Percentiles rank a stretch among this genome's conserved stretches.
Conservation (phyloP, 2,329 filamentous ascomycete species). For the Scedosporium apiospermum region DNA sequence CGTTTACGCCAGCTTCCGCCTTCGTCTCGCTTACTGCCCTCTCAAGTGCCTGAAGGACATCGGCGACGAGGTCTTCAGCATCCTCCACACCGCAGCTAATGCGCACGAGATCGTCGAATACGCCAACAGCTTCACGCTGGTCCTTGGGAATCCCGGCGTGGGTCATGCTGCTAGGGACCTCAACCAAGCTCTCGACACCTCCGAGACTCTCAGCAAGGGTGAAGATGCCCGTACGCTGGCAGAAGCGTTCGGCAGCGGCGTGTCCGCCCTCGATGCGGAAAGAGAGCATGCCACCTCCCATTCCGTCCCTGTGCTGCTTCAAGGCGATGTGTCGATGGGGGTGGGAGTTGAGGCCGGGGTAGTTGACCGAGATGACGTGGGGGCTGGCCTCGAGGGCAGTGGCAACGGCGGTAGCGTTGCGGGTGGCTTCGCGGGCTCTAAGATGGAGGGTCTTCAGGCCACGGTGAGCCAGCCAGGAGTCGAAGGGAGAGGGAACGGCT, state of each 20-base stretch:
- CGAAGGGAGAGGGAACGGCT: constrained; percentile 87
- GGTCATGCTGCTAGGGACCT: constrained; percentile 93
- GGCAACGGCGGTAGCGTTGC: constrained; percentile 73
- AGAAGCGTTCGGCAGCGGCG: constrained; percentile 82
- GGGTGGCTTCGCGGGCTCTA: constrained; percentile 73
- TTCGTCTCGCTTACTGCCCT: constrained; percentile 44
- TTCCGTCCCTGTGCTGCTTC: constrained; percentile 86
- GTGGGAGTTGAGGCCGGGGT: constrained; percentile 83
- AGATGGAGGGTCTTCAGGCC: constrained; percentile 95
- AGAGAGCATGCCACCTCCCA: constrained; percentile 95
- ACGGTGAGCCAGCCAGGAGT: constrained; percentile 95
- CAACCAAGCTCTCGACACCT: constrained; percentile 83
- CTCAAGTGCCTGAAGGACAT: constrained; percentile 76
- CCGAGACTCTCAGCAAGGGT: constrained; percentile 88
- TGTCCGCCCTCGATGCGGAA: constrained; percentile 89
- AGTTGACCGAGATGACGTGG: constrained; percentile 84
- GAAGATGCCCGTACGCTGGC: constrained; percentile 80
- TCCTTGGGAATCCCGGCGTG: constrained; percentile 90
- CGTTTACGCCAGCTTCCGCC: constrained; percentile 8
- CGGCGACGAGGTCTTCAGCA: constrained; percentile 68
- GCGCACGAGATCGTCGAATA: constrained; percentile 89
- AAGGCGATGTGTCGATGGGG: constrained; percentile 74
- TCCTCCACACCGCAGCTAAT: constrained; percentile 95
- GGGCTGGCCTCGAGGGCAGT: constrained; percentile 67
- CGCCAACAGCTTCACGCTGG: constrained; percentile 82